Conservation (phyloP, 768 basidiomycete species). For the Leccinum olivaceopallidum region DNA sequence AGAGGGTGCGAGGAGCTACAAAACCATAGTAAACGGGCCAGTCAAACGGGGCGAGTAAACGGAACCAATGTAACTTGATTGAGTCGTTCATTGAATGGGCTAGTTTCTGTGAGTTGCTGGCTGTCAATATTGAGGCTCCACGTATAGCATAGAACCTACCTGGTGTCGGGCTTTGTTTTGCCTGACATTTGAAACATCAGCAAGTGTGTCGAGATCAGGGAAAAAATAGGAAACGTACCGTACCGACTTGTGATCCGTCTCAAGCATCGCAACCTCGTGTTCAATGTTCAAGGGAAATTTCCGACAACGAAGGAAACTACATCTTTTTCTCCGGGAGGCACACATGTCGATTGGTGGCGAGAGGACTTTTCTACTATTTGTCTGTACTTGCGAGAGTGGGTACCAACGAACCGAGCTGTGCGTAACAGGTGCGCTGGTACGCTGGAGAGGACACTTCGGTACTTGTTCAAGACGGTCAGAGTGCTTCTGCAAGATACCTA, state of each 20-base stretch:
- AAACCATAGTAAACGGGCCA: not conserved
- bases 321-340: slow-evolving; percentile 30
- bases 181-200: slow-evolving; percentile 36
- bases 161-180: slow-evolving; percentile 58
- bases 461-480: too few species aligned
- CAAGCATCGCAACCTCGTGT: slow-evolving; percentile 79
- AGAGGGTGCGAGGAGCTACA: slow-evolving; percentile 67
- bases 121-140: slow-evolving; percentile 63
- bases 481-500: too few species aligned
- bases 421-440: too few species aligned
- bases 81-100: slow-evolving; percentile 50
- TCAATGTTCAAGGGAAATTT: slow-evolving; percentile 50
- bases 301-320: slow-evolving; percentile 62
- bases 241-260: slow-evolving; percentile 85
- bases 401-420: too few species aligned
- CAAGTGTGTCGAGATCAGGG: slow-evolving; percentile 1
- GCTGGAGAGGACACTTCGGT: too few species aligned
- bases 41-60: too few species aligned
- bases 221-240: slow-evolving; percentile 55
- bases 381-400: too few species aligned
- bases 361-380: too few species aligned
- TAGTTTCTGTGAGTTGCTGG: slow-evolving; percentile 65
- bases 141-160: slow-evolving; percentile 78
- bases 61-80: slow-evolving; percentile 51
- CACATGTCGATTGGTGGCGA: too few species aligned